These are phyloP conservation scores for Cerrena zonata DNA, from an alignment of 1,284 basidiomycete species.

Conservation along the genomic window DNA sequence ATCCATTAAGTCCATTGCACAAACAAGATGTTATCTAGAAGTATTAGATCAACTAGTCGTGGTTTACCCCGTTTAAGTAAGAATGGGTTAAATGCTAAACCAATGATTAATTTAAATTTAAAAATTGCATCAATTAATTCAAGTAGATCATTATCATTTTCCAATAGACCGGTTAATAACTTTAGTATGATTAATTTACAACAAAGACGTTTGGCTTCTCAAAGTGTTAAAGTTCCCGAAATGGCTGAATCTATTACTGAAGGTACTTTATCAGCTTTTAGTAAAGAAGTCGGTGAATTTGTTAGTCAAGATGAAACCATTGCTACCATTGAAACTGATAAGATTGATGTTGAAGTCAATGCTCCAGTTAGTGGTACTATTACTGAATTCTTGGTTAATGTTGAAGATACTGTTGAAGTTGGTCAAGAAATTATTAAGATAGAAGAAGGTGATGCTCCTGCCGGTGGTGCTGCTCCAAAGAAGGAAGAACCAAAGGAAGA, in stretches of 20 bases:
- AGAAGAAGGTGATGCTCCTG: conserved; percentile 59
- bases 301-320: conserved; percentile 93
- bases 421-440: conserved; percentile 93
- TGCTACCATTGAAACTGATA: conserved; percentile 98
- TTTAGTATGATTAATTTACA: too few relatives aligned
- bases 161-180: too few relatives aligned
- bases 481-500: conserved; percentile 29
- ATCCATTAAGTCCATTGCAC: too few relatives aligned
- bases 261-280: conserved; percentile 93
- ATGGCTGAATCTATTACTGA: conserved; percentile 99
- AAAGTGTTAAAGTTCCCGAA: conserved; percentile 93
- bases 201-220: conserved; percentile 50
- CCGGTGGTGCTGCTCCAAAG: conserved; percentile 25
- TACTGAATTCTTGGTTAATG: conserved; percentile 78
- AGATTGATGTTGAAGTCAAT: conserved; percentile 98
- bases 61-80: too few relatives aligned
- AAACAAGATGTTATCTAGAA: too few relatives aligned
- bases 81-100: too few relatives aligned
- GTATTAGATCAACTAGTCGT: too few relatives aligned
- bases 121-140: too few relatives aligned
- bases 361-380: conserved; percentile 87
- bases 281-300: conserved; percentile 87
- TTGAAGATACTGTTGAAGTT: conserved; percentile 92
- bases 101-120: too few relatives aligned
- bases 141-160: too few relatives aligned